phyloP scores from a whole-genome alignment of 164 flowering plant species.

The Pachysandra terminalis region DNA sequence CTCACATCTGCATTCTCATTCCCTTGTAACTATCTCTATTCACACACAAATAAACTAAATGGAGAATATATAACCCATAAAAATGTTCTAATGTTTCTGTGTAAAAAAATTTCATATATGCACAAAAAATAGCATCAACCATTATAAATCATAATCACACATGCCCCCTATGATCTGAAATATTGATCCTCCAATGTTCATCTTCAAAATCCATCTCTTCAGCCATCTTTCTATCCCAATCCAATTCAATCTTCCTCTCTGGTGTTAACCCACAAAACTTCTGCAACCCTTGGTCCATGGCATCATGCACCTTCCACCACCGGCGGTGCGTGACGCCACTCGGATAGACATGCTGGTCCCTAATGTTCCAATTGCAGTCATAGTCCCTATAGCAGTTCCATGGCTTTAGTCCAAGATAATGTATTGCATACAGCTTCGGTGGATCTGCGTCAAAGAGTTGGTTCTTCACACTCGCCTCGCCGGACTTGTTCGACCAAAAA shows the following conservation, averaged over 20 bases:
- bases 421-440: conserved; percentile 68
- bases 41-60: no score
- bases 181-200: conserved; percentile 66
- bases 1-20: no score
- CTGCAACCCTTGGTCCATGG: conserved; percentile 61
- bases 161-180: conserved; percentile 72
- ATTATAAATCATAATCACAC: conserved; percentile 11
- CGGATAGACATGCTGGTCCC: conserved; percentile 64
- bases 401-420: conserved; percentile 89
- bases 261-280: conserved; percentile 47
- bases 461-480: conserved; percentile 60
- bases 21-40: no score
- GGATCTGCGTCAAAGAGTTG: conserved; percentile 77
- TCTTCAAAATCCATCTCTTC: conserved; percentile 36
- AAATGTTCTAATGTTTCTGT: no score
- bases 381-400: conserved; percentile 94
- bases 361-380: conserved; percentile 85
- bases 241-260: conserved; percentile 51
- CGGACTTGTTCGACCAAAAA: conserved; percentile 67
- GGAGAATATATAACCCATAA: no score
- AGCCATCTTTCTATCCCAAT: conserved; percentile 61
- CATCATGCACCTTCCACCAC: conserved; percentile 89
- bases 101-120: no score
- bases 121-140: no score
- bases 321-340: conserved; percentile 77